A percentile compares a stretch with the other conserved stretches of the same genome.
Evolutionary conservation across 2,329 filamentous ascomycete genomes (phyloP).

Genomic region (Colletotrichum ledebouriae): DNA sequence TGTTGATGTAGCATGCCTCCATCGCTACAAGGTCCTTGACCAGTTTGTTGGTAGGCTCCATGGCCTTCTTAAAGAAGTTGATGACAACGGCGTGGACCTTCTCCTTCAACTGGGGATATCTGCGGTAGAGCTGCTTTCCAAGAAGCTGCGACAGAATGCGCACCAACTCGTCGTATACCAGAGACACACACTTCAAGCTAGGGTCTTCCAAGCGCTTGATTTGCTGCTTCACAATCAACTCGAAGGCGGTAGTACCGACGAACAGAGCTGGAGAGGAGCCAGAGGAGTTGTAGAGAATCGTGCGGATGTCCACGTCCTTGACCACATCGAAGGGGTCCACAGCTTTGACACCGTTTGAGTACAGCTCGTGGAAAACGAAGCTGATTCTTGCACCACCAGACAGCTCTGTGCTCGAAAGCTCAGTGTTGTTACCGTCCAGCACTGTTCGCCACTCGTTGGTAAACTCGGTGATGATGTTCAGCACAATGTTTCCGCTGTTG

Average conservation of each 20-base stretch:
- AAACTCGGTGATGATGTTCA: conserved; percentile 99
- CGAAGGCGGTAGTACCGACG: conserved; percentile 97
- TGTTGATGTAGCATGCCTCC: conserved; percentile 99
- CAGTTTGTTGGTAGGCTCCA: conserved; percentile 98
- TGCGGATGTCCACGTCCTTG: conserved; percentile 97
- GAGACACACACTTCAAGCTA: conserved; percentile 94
- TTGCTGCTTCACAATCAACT: conserved; percentile 98
- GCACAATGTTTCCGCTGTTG: conserved; percentile 94
- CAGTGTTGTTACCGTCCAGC: conserved; percentile 95
- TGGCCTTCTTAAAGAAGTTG: conserved; percentile 95
- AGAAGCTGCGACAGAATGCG: conserved; percentile 93
- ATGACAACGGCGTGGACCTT: conserved; percentile 96
- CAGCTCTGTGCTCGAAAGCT: conserved; percentile 92
- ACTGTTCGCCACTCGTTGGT: conserved; percentile 98
- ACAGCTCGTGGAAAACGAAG: conserved; percentile 99
- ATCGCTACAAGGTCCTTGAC: conserved; percentile 93
- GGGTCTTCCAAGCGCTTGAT: conserved; percentile 97
- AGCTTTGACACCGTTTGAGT: conserved; percentile 96
- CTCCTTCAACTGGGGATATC: conserved; percentile 96
- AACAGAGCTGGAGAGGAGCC: conserved; percentile 96
- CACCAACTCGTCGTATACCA: conserved; percentile 97
- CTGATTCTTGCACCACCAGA: conserved; percentile 98
- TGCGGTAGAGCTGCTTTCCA: conserved; percentile 88
- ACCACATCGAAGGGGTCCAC: conserved; percentile 97
- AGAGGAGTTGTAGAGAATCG: conserved; percentile 98